Conservation (phyloP, 31 red algal species). For the Asparagopsis taxiformis region DNA sequence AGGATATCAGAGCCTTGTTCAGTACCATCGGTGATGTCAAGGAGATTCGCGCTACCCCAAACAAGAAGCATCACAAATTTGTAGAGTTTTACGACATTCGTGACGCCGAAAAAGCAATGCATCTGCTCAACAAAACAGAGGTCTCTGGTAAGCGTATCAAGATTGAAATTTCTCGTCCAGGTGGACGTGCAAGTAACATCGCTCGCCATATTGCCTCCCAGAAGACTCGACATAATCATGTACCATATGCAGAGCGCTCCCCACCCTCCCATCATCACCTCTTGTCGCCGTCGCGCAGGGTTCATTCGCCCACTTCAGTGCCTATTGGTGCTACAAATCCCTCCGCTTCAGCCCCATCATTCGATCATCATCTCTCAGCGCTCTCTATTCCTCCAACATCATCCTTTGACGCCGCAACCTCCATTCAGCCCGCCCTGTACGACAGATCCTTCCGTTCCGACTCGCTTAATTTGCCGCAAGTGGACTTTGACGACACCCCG, state of each 20-base stretch:
- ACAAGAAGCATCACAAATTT: constrained; percentile 77
- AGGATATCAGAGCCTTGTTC: constrained; percentile 74
- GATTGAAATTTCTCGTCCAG: constrained; percentile 68
- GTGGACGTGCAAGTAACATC: constrained; percentile 36
- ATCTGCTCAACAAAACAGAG: constrained; percentile 65
- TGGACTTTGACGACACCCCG: not conserved
- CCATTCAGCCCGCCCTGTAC: not conserved
- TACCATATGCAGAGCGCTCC: constrained; percentile 1
- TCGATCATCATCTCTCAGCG: not conserved
- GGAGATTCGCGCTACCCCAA: constrained; percentile 80
- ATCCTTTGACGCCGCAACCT: not conserved
- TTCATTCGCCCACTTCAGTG: not conserved
- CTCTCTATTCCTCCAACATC: not conserved
- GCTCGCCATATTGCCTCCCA: not conserved
- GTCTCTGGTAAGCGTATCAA: constrained; percentile 71
- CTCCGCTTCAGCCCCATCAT: not conserved
- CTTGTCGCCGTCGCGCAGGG: not conserved
- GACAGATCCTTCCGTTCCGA: not conserved
- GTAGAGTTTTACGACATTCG: constrained; percentile 83
- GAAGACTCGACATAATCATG: not conserved
- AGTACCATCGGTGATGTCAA: constrained; percentile 68
- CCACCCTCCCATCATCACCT: constrained; percentile 2
- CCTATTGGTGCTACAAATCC: too few species aligned
- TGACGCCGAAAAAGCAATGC: constrained; percentile 74
- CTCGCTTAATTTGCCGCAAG: not conserved